These are phyloP conservation scores for Neonothopanus nambi DNA, from an alignment of 1,284 basidiomycete species.

Conservation along the genomic window DNA sequence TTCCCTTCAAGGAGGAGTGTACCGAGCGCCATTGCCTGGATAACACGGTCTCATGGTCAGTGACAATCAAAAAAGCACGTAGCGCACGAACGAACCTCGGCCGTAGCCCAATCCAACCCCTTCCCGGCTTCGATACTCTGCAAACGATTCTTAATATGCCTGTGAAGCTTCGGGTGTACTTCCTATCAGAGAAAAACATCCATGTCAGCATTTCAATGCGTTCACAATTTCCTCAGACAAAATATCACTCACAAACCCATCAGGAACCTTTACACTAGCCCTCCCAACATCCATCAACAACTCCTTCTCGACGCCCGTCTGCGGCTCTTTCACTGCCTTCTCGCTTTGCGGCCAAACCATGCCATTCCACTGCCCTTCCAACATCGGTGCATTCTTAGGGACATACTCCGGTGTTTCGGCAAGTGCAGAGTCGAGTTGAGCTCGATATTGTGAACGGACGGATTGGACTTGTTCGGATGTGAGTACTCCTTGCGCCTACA, in stretches of 20 bases:
- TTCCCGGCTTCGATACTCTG: slow-evolving; percentile 67
- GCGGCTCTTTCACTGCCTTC: slow-evolving; percentile 55
- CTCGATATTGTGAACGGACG: slow-evolving; percentile 59
- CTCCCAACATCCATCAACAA: slow-evolving; percentile 59
- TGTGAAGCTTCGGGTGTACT: slow-evolving; percentile 75
- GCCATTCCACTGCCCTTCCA: slow-evolving; percentile 65
- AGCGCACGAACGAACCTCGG: slow-evolving; percentile 56
- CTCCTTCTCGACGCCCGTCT: slow-evolving; percentile 65
- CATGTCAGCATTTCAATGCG: background rate
- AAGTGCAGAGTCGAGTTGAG: slow-evolving; percentile 62
- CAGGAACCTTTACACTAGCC: slow-evolving; percentile 72
- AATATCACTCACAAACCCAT: slow-evolving; percentile 59
- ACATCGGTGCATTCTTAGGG: slow-evolving; percentile 48
- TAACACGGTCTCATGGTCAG: background rate
- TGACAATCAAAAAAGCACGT: background rate
- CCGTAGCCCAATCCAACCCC: slow-evolving; percentile 85
- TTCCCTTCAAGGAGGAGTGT: slow-evolving; percentile 77
- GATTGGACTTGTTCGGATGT: slow-evolving; percentile 46
- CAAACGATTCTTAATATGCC: slow-evolving; percentile 80
- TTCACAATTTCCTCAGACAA: background rate
- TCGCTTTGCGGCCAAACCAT: slow-evolving; percentile 71
- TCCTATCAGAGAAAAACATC: slow-evolving; percentile 42
- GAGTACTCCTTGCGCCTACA: slow-evolving; percentile 58
- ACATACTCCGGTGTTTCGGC: slow-evolving; percentile 46
- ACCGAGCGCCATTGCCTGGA: slow-evolving; percentile 82